Evolutionary conservation across 2,329 filamentous ascomycete genomes (phyloP).

Genomic region (Orbilia brochopaga): DNA sequence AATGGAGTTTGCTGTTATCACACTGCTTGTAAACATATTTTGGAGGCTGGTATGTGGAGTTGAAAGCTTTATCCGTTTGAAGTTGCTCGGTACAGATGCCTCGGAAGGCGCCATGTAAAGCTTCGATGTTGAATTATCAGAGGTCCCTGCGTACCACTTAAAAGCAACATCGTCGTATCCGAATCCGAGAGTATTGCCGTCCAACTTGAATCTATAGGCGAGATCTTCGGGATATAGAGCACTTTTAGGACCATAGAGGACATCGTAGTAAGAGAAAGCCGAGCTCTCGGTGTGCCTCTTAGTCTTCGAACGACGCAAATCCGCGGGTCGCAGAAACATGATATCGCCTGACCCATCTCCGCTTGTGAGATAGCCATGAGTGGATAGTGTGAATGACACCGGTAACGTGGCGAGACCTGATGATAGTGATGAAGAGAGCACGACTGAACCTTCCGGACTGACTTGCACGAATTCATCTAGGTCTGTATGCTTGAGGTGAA

Average conservation of each 20-base stretch:
- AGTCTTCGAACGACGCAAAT: not conserved
- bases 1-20: not conserved
- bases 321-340: constrained; percentile 20
- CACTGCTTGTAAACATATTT: not conserved
- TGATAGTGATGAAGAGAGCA: constrained; percentile 14
- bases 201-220: constrained; percentile 18
- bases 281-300: not conserved
- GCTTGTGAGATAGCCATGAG: constrained; percentile 29
- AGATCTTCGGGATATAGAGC: constrained; percentile 15
- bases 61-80: constrained; percentile 19
- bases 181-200: constrained; percentile 8
- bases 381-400: constrained; percentile 15
- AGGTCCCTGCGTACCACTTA: constrained; percentile 18
- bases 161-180: constrained; percentile 10
- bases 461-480: constrained; percentile 22
- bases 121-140: not conserved
- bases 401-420: not conserved
- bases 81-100: constrained; percentile 10
- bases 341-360: constrained; percentile 20
- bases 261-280: constrained; percentile 21
- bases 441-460: constrained; percentile 14
- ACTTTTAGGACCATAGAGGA: constrained; percentile 23
- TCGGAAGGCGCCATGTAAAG: constrained; percentile 25
- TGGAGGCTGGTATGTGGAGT: not conserved
- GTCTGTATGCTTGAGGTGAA: constrained; percentile 20